phyloP scores from a whole-genome alignment of 352 stramenopile species.

The Pythium myriotylum region DNA sequence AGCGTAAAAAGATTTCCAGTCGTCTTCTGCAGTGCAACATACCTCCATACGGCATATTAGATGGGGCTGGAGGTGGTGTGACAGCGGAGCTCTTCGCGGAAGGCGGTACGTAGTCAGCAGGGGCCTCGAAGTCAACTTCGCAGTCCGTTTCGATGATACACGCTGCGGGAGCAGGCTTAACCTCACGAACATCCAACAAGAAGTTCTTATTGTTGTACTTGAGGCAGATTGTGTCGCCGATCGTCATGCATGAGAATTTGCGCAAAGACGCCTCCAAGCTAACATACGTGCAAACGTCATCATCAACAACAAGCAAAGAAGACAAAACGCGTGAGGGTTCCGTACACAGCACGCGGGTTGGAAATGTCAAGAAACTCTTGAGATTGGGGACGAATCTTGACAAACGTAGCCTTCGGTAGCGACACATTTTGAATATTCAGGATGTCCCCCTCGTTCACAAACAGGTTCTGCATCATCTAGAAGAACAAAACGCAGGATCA shows the following conservation, averaged over 20 bases:
- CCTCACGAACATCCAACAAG: conserved; percentile 97
- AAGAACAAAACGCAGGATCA: background rate
- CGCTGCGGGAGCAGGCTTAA: conserved; percentile 94
- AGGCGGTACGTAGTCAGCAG: conserved; percentile 80
- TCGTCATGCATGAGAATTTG: conserved; percentile 97
- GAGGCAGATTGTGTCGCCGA: conserved; percentile 98
- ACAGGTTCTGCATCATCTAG: conserved; percentile 99
- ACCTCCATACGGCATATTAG: conserved; percentile 68
- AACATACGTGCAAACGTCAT: too few species aligned
- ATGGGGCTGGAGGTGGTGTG: conserved; percentile 39
- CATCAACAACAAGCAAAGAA: too few species aligned
- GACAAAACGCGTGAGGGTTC: too few species aligned
- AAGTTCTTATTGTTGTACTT: conserved; percentile 99
- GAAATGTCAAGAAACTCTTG: conserved; percentile 99
- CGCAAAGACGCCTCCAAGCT: conserved; percentile 81
- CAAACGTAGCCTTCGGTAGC: conserved; percentile 97
- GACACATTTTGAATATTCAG: conserved; percentile 96
- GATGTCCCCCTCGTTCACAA: conserved; percentile 93
- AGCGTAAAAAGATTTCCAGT: background rate
- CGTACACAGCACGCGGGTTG: conserved; percentile 97
- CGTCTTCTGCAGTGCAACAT: background rate
- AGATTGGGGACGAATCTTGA: conserved; percentile 98
- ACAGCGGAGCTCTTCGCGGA: conserved; percentile 25
- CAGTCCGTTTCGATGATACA: conserved; percentile 99
- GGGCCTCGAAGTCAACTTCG: conserved; percentile 99